These are phyloP conservation scores for Sporothrix variecibatus DNA, from an alignment of 2,329 filamentous ascomycete species.

Conservation along the genomic window DNA sequence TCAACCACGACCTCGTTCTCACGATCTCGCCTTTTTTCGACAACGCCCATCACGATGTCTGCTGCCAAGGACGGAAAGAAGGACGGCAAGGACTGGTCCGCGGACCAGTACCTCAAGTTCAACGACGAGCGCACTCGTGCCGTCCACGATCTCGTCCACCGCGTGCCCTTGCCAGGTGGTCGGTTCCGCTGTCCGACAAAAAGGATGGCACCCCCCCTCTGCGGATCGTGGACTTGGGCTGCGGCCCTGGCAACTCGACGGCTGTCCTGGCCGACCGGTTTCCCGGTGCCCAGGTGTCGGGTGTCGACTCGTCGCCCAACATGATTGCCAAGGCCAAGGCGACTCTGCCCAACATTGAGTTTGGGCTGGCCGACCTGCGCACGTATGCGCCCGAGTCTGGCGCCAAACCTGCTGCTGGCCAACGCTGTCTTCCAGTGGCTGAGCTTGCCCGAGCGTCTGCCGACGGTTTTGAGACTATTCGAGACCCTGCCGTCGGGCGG, in stretches of 20 bases:
- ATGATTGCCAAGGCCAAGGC: constrained; percentile 55
- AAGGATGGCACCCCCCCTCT: constrained; percentile 35
- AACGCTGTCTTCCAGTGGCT: constrained; percentile 65
- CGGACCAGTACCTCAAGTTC: constrained; percentile 59
- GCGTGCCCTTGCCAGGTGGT: constrained; percentile 42
- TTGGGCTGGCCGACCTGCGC: constrained; percentile 49
- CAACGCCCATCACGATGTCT: not conserved
- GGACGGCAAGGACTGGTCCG: constrained; percentile 51
- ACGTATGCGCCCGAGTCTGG: constrained; percentile 40
- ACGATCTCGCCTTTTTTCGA: not conserved
- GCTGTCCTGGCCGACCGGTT: constrained; percentile 50
- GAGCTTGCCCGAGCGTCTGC: constrained; percentile 44
- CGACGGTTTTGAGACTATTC: constrained; percentile 48
- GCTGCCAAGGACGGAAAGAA: not conserved
- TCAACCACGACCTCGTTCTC: not conserved
- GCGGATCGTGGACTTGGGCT: constrained; percentile 59
- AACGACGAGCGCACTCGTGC: constrained; percentile 54
- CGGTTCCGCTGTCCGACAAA: constrained; percentile 8
- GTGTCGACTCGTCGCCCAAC: constrained; percentile 56
- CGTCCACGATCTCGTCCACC: constrained; percentile 54
- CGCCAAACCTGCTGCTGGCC: constrained; percentile 52
- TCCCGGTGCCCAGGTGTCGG: constrained; percentile 49
- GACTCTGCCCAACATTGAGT: constrained; percentile 46
- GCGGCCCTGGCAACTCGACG: constrained; percentile 62
- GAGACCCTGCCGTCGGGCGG: constrained; percentile 44